Conservation (phyloP, 768 basidiomycete species). For the Lanmaoa rubissima region DNA sequence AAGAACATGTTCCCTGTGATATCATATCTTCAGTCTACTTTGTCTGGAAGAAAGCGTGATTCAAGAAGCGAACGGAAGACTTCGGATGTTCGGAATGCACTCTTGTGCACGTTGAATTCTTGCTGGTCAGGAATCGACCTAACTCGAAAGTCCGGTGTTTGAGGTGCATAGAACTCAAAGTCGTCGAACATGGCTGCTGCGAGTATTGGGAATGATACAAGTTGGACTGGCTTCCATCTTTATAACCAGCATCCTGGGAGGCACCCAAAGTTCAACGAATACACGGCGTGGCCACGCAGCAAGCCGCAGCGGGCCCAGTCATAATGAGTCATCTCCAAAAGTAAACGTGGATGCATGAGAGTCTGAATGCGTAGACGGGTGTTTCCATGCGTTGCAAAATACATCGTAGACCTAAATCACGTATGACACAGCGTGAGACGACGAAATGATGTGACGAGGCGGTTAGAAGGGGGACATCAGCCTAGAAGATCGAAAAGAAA, state of each 20-base stretch:
- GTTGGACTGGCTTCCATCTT: neutral
- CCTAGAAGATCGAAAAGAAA: slow-evolving; percentile 27
- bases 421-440: slow-evolving; percentile 40
- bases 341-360: slow-evolving; percentile 1
- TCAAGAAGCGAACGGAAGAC: slow-evolving; percentile 54
- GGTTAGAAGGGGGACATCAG: slow-evolving; percentile 33
- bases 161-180: slow-evolving; percentile 38
- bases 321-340: slow-evolving; percentile 3
- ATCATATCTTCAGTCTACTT: slow-evolving; percentile 8
- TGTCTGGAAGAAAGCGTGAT: neutral
- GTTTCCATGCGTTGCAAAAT: slow-evolving; percentile 39
- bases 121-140: slow-evolving; percentile 52
- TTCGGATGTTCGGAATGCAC: slow-evolving; percentile 51
- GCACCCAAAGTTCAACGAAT: slow-evolving; percentile 6
- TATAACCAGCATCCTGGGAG: slow-evolving; percentile 4
- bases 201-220: neutral
- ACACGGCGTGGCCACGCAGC: slow-evolving; percentile 21
- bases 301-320: slow-evolving; percentile 6
- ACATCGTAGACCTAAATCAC: slow-evolving; percentile 40
- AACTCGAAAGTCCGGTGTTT: slow-evolving; percentile 54
- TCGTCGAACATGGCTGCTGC: slow-evolving; percentile 9
- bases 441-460: slow-evolving; percentile 30
- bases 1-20: slow-evolving; percentile 65
- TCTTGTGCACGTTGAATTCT: slow-evolving; percentile 48
- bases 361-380: slow-evolving; percentile 19